Percentiles rank a stretch among this genome's conserved stretches.
phyloP scores from a whole-genome alignment of 495 filamentous ascomycete genomes.

The Cercophora sp. region DNA sequence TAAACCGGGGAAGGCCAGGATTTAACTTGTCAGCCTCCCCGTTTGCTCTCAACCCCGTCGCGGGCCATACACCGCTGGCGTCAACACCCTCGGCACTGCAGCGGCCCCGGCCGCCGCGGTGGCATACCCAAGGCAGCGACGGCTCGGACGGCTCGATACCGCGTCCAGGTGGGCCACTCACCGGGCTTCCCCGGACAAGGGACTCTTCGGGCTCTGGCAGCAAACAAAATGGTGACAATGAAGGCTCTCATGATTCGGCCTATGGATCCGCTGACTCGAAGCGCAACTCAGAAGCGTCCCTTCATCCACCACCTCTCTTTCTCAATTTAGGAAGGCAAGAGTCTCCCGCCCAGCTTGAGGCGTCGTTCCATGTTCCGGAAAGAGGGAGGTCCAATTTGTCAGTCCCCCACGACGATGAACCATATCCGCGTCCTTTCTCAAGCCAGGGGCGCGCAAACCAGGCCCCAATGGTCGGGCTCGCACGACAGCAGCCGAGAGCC shows the following conservation, averaged over 20 bases:
- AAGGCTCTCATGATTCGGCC: constrained; percentile 41
- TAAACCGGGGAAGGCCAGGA: constrained; percentile 41
- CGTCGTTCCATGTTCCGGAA: constrained; percentile 29
- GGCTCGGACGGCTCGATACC: constrained; percentile 26
- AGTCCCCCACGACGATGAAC: constrained; percentile 43
- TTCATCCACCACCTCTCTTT: constrained; percentile 34
- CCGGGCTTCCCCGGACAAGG: constrained; percentile 5
- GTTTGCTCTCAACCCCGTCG: constrained; percentile 30
- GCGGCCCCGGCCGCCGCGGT: constrained; percentile 36
- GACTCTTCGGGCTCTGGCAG: background rate
- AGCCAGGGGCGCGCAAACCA: constrained; percentile 33
- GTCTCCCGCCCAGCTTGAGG: constrained; percentile 35
- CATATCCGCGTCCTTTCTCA: constrained; percentile 48
- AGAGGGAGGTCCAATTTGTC: constrained; percentile 25
- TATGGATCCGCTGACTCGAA: constrained; percentile 47
- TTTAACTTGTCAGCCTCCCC: constrained; percentile 51
- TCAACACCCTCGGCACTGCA: constrained; percentile 29
- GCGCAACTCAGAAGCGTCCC: constrained; percentile 41
- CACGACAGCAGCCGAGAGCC: constrained; percentile 33
- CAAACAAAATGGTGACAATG: constrained; percentile 27
- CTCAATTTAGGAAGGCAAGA: constrained; percentile 31
- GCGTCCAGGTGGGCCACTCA: constrained; percentile 10
- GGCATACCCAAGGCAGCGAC: constrained; percentile 39
- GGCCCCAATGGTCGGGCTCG: constrained; percentile 11
- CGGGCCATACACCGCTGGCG: constrained; percentile 17